Evolutionary conservation across 2,329 filamentous ascomycete species (phyloP).

Genomic region (Pseudogymnoascus sp.): DNA sequence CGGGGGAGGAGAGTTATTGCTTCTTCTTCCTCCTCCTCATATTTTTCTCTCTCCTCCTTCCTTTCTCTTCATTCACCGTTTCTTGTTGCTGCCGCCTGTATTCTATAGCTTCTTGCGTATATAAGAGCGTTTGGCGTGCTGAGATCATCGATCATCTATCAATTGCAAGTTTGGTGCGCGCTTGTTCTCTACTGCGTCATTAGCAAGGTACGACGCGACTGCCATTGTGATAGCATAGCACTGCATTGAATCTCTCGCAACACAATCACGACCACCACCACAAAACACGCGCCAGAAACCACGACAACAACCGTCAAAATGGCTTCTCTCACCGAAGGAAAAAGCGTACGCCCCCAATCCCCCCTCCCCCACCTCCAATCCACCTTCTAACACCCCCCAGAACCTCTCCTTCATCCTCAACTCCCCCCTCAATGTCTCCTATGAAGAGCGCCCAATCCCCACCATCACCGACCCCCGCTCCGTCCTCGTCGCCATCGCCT

Average conservation of each 20-base stretch:
- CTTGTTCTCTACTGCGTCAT: background rate
- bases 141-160: constrained; percentile 3
- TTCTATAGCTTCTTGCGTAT: background rate
- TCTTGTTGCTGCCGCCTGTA: background rate
- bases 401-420: constrained; percentile 34
- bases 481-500: constrained; percentile 56
- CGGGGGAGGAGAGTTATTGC: background rate
- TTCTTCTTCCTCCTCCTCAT: background rate
- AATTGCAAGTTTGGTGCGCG: background rate
- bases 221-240: background rate
- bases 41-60: background rate
- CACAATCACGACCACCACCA: background rate
- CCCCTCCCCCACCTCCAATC: background rate
- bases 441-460: constrained; percentile 34
- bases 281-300: background rate
- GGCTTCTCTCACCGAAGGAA: constrained; percentile 9
- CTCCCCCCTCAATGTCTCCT: constrained; percentile 27
- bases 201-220: background rate
- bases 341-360: constrained; percentile 6
- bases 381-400: constrained; percentile 17
- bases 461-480: constrained; percentile 40
- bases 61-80: background rate
- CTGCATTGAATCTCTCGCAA: background rate
- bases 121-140: constrained; percentile 1
- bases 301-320: background rate